Percentiles rank a stretch among this genome's conserved stretches.
Evolutionary conservation across 192 early-diverging fungal species (phyloP).

Genomic region (Coemansia javaensis): DNA sequence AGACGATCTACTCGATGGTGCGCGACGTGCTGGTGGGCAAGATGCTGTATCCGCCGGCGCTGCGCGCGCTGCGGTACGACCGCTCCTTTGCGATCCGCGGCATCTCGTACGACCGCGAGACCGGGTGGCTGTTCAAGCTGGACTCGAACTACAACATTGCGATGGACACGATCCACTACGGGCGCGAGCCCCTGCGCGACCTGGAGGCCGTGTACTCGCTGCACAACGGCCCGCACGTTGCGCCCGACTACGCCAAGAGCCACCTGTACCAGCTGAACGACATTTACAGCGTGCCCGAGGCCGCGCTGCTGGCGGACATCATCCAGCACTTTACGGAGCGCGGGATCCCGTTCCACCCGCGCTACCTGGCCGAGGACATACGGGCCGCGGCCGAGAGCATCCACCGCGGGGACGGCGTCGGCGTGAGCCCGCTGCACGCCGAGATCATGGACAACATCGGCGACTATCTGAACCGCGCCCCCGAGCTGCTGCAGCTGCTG

Average conservation of each 20-base stretch:
- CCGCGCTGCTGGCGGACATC: slow-evolving; percentile 56
- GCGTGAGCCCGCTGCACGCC: slow-evolving; percentile 48
- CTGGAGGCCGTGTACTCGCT: slow-evolving; percentile 52
- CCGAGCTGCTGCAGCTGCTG: slow-evolving; percentile 52
- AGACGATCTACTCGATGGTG: slow-evolving; percentile 57
- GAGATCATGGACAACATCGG: slow-evolving; percentile 48
- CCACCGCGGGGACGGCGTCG: slow-evolving; percentile 50
- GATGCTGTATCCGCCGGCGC: slow-evolving; percentile 50
- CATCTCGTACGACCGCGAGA: slow-evolving; percentile 56
- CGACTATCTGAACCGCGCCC: slow-evolving; percentile 47
- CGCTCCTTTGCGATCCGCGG: slow-evolving; percentile 58
- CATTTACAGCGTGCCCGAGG: slow-evolving; percentile 56
- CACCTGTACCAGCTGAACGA: slow-evolving; percentile 62
- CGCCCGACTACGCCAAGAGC: slow-evolving; percentile 52
- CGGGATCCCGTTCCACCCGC: slow-evolving; percentile 56
- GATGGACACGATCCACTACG: slow-evolving; percentile 52
- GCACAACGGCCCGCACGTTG: slow-evolving; percentile 56
- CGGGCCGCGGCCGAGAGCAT: slow-evolving; percentile 51
- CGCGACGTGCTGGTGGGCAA: slow-evolving; percentile 53
- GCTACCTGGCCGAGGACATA: slow-evolving; percentile 60
- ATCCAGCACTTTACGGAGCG: slow-evolving; percentile 58
- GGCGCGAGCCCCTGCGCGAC: slow-evolving; percentile 53
- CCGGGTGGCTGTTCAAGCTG: slow-evolving; percentile 62
- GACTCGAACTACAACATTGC: slow-evolving; percentile 61
- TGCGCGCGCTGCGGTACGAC: slow-evolving; percentile 51